phyloP scores from a whole-genome alignment of 2,329 filamentous ascomycete species.

The Aspergillus pseudoviridinutans region DNA sequence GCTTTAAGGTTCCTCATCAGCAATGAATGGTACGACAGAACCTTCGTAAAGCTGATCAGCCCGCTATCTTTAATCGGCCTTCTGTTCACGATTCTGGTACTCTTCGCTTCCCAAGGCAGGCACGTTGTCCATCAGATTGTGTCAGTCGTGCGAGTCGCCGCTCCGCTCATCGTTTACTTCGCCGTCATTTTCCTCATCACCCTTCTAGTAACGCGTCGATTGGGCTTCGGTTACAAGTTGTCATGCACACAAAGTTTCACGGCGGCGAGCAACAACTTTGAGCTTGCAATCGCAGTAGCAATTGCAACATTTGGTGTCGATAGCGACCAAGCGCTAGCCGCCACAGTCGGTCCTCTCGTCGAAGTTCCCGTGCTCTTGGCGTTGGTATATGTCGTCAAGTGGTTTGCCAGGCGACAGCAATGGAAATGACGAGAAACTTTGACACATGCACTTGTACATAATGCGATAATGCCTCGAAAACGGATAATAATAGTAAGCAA shows the following conservation, averaged over 20 bases:
- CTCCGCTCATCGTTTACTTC: conserved; percentile 80
- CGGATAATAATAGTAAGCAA: conserved; percentile 2
- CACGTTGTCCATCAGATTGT: conserved; percentile 80
- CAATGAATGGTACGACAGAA: conserved; percentile 59
- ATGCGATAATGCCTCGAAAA: neutral
- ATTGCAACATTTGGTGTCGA: conserved; percentile 74
- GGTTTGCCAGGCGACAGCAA: conserved; percentile 22
- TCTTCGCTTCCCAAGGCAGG: conserved; percentile 77
- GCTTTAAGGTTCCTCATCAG: conserved; percentile 53
- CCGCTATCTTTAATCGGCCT: conserved; percentile 79
- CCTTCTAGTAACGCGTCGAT: conserved; percentile 55
- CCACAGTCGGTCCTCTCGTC: conserved; percentile 79
- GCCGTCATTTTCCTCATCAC: conserved; percentile 68
- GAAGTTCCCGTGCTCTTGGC: conserved; percentile 78
- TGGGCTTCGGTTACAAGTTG: conserved; percentile 71
- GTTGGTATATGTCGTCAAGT: conserved; percentile 67
- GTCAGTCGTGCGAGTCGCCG: conserved; percentile 74
- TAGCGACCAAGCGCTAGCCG: conserved; percentile 75
- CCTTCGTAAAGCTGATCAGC: conserved; percentile 65
- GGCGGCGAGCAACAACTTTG: conserved; percentile 89
- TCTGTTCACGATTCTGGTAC: conserved; percentile 78
- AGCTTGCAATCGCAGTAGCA: conserved; percentile 83
- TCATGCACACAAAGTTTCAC: conserved; percentile 79
- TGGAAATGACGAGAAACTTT: conserved; percentile 15
- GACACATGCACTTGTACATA: neutral